Evolutionary conservation across 495 filamentous ascomycete species (phyloP).

Genomic region (Rhypophila decipiens): DNA sequence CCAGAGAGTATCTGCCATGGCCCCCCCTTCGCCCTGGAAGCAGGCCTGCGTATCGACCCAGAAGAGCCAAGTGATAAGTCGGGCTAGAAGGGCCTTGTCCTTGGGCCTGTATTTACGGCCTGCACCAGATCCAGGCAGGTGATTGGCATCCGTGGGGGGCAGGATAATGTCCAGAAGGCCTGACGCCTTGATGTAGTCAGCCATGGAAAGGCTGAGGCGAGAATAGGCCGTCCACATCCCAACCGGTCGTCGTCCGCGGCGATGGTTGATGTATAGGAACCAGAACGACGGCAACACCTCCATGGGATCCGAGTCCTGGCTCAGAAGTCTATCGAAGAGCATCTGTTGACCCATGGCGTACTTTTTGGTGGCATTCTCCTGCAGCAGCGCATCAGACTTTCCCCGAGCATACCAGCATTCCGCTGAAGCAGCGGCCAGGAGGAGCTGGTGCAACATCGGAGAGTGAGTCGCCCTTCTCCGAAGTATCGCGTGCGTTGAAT

Average conservation of each 20-base stretch:
- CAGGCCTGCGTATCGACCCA: slow-evolving; percentile 21
- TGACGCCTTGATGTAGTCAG: slow-evolving; percentile 4
- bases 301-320: slow-evolving; percentile 4
- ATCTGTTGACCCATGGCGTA: slow-evolving; percentile 7
- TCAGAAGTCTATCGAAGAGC: neutral
- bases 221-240: neutral
- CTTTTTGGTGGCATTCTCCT: slow-evolving; percentile 6
- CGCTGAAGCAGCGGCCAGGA: slow-evolving; percentile 12
- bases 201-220: slow-evolving; percentile 12
- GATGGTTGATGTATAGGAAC: slow-evolving; percentile 16
- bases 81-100: slow-evolving; percentile 12
- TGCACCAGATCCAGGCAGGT: too few species aligned
- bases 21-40: slow-evolving; percentile 20
- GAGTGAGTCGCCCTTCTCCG: slow-evolving; percentile 1
- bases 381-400: neutral
- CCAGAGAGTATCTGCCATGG: slow-evolving; percentile 14
- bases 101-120: neutral
- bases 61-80: slow-evolving; percentile 22
- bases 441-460: slow-evolving; percentile 9
- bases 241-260: slow-evolving; percentile 1
- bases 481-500: slow-evolving; percentile 17
- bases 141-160: neutral
- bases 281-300: slow-evolving; percentile 15
- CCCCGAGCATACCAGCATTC: slow-evolving; percentile 9
- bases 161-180: slow-evolving; percentile 6